These are phyloP conservation scores for Suzukiozyma palmioleophila DNA, from an alignment of 1,139 yeast species.

Conservation along the genomic window DNA sequence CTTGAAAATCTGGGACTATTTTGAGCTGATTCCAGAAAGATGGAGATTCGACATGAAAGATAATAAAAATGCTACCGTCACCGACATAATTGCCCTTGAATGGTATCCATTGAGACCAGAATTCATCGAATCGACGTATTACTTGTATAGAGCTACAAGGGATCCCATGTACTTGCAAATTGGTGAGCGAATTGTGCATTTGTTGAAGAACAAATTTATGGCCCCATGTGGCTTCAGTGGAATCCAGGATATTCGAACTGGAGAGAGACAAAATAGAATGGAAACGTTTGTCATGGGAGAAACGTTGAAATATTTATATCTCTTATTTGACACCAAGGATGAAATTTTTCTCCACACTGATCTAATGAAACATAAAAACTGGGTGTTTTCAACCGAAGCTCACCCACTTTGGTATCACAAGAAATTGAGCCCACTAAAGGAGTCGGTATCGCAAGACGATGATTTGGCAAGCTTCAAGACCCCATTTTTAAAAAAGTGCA, in stretches of 20 bases:
- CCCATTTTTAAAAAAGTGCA: conserved; percentile 9
- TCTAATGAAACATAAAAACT: conserved; percentile 40
- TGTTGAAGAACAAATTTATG: conserved; percentile 48
- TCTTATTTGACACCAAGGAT: conserved; percentile 69
- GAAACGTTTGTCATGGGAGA: conserved; percentile 89
- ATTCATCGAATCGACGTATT: conserved; percentile 83
- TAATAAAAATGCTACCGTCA: conserved; percentile 8
- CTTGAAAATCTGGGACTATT: conserved; percentile 75
- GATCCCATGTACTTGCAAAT: conserved; percentile 81
- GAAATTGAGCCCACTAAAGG: conserved; percentile 11
- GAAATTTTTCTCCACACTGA: conserved; percentile 42
- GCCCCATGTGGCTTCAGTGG: conserved; percentile 84
- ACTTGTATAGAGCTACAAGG: conserved; percentile 74
- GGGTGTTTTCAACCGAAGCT: conserved; percentile 88
- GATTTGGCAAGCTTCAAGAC: conserved; percentile 7
- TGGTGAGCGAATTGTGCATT: conserved; percentile 60
- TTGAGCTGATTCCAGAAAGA: conserved; percentile 81
- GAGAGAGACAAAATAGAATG: conserved; percentile 72
- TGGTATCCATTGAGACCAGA: conserved; percentile 96
- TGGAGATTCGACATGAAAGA: conserved; percentile 49
- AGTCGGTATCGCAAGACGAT: conserved; percentile 1
- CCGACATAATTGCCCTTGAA: conserved; percentile 51
- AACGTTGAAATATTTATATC: conserved; percentile 76
- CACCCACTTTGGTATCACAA: conserved; percentile 75
- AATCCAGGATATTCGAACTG: conserved; percentile 60